Evolutionary conservation across 768 basidiomycete genomes (phyloP), one percentile per base, ranked within the genome.

Genomic region (Trametes coccinea): DNA sequence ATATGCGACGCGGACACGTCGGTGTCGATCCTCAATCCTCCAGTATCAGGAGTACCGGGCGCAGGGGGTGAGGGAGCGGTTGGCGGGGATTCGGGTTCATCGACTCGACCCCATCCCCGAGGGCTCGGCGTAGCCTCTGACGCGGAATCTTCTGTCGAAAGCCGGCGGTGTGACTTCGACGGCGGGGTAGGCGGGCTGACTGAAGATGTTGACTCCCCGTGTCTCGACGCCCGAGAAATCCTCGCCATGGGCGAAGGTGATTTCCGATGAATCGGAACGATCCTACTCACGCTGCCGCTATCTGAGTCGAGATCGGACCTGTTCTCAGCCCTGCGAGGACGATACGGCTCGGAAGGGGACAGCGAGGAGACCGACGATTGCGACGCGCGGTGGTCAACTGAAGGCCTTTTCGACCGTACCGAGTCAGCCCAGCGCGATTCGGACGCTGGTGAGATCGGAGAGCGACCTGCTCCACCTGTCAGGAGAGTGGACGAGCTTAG

Each of bases 201-300:
- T 1, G 80, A 78, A 5, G 81, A 81, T 2, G 75, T 69, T 46
- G 77, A 72, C 10, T 66, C 63, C 80, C 37, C 53, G 76, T 29
- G 73, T 68, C n/a, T 76, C 75, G 41, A 76, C 76, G 71, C 11
- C 72, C 69, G 40, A 10, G 72, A 67, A 13, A 73, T 75, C 34
- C 84, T 78, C 16, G 89, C 88, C 85, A 90, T 87, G 3, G 90
- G 88, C 4, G 90, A 91, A 4, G 89, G 72, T 11, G 86, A 84
- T 63, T 81, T 81, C 34, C 89, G 83, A 69, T 89, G 87, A 52
- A 92, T 68, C 29, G 83, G 82, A 13, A 92, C 79, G 50, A 79
- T 74, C 52, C 88, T 80, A 69, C 90, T 88, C 10, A 56, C 57
- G 8, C 45, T 73, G 66, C 60, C 61, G 68, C 45, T 30, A 63